Base-by-base conservation (phyloP, 345 rosid genomes). In the Gossypium longicalyx region DNA sequence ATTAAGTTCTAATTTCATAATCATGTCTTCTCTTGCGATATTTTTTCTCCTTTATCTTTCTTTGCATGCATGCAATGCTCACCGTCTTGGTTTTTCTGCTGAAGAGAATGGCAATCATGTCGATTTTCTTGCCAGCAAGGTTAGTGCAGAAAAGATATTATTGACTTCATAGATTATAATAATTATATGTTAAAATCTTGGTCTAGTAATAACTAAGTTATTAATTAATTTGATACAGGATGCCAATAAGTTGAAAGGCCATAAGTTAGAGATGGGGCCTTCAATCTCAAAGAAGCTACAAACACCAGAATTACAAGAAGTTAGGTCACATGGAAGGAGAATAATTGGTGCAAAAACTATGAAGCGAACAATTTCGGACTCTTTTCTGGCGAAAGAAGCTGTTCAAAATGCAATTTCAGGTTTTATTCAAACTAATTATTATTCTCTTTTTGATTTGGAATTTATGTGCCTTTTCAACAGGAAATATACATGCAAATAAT, bases 61-160 rank as follows among this genome's bases (percentile, higher is more conserved):
- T n/a, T 3, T 66, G 82, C 86, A 82, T 86, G 89, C 86, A 88
- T 86, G 89, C 87, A 76, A 70, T 54, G 87, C 83, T 75, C 83
- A 87, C 52, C 72, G 29, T 76, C 79, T 80, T 20, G 74, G 79
- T 51, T 27, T 77, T 12, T 3, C 12, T 70, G 72, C 43, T 22
- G 61, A 64, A 49, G 74, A 78, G 41, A 70, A 10, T 15, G 51
- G 12, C 16, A 69, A 69, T 16, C 74, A 68, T 27, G 59, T 12
- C 45, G 19, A 71, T 71, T 47, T 71, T 45, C 58, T 48, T 13
- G 1, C 60, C 73, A 49, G 73, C 64, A 62, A 79, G 85, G 87
- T 84, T 49, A 76, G 60, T 52, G 44, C 60, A 17, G 9, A 52
- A 70, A 47, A 47, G 13, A 53, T 53, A 48, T 3, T n/a, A 41